These are phyloP conservation scores for Peltaster fructicola DNA, from an alignment of 2,329 filamentous ascomycete genomes.

Conservation along the genomic window DNA sequence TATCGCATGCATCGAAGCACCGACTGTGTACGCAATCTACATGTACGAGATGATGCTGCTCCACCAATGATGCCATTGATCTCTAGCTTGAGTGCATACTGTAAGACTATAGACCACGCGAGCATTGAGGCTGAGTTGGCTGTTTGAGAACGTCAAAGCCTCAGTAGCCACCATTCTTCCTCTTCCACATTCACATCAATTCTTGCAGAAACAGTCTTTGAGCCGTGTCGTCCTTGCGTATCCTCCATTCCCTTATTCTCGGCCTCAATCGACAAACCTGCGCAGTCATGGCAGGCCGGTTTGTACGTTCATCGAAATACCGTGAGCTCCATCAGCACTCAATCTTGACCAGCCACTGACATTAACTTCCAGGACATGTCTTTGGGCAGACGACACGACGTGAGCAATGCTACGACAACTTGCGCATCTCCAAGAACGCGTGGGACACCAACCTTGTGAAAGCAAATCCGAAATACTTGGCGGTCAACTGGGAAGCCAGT, in stretches of 20 bases:
- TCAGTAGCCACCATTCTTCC: too few species aligned
- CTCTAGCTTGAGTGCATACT: too few species aligned
- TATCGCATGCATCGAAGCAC: too few species aligned
- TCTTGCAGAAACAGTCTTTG: not conserved
- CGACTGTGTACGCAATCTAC: too few species aligned
- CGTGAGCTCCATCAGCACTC: conserved; percentile 31
- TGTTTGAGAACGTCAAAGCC: too few species aligned
- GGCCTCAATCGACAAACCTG: too few species aligned
- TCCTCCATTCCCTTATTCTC: too few species aligned
- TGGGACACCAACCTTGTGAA: conserved; percentile 99
- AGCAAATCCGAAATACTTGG: conserved; percentile 88
- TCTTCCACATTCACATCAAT: conserved; percentile 1
- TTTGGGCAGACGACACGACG: conserved; percentile 92
- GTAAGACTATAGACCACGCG: too few species aligned
- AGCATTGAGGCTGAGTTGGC: too few species aligned
- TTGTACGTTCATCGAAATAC: conserved; percentile 58
- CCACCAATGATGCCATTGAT: too few species aligned
- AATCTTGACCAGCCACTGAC: conserved; percentile 10
- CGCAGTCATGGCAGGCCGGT: conserved; percentile 48
- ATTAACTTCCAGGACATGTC: conserved; percentile 59
- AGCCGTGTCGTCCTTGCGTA: too few species aligned
- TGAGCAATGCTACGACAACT: conserved; percentile 97
- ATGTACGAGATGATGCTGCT: too few species aligned
- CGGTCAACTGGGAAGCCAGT: conserved; percentile 96
- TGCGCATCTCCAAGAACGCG: conserved; percentile 92